Base-by-base conservation (phyloP, 306 rosid species). In the Amphicarpaea edgeworthii region DNA sequence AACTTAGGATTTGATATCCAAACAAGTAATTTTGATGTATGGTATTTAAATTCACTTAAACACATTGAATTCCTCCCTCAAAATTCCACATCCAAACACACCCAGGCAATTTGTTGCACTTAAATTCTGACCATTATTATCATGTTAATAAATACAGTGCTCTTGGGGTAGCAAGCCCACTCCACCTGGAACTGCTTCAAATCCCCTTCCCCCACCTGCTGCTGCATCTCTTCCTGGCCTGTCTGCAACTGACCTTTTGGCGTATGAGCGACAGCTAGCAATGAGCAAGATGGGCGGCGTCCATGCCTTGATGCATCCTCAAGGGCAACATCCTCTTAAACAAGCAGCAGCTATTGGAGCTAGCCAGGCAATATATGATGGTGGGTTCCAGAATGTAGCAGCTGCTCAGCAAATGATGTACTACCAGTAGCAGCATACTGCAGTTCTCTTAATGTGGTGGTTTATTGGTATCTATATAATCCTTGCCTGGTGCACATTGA, bases 101-200 rank as follows among this genome's bases (percentile, higher is more conserved):
- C 15, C 32, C 4, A 5, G 17, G 14, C 17, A 20, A 15, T 43
- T 12, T 46, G 23, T 68, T 8, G 17, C 21, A 38, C 47, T 28
- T 23, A 9, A 41, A 19, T 75, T 60, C 76, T 77, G 28, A 75
- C 34, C 16, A 16, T 21, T 50, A 14, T 26, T 37, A 12, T 7
- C 12, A 42, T 62, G 59, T 7, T 69, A 76, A 62, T n/a, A n/a
- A 28, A 28, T 75, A 19, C 70, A 95, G 98, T 95, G 98, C 76
- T 95, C 96, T 1, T 95, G 98, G 98, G 98, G 98, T 8, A 95
- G 97, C 93, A 95, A 95, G 89, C 93, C 98, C 14, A 95, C 98
- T n/a, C 96, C 96, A 73, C 83, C 96, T 1, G 98, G 98, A 74
- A 95, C 97, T 37, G 80, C 88, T 70, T 95, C 97, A 12, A 95